These are phyloP conservation scores for Adenanthera pavonina DNA, from an alignment of 306 rosid species.

Conservation along the genomic window DNA sequence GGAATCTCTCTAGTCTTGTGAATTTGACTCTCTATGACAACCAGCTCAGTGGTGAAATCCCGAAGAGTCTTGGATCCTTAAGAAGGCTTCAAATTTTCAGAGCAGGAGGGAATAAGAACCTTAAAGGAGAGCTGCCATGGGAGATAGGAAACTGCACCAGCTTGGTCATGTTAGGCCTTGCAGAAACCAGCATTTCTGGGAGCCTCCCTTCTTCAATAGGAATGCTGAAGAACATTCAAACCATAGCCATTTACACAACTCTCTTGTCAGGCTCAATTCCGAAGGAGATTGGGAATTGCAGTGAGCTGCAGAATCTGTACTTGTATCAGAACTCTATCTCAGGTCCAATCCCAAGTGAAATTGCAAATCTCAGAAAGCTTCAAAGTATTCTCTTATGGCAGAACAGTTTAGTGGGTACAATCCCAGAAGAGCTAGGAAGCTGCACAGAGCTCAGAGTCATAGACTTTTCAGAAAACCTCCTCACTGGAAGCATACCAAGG, in stretches of 20 bases:
- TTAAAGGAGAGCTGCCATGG: constrained; percentile 80
- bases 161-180: constrained; percentile 80
- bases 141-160: constrained; percentile 91
- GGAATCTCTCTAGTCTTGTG: constrained; percentile 71
- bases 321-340: constrained; percentile 80
- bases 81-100: constrained; percentile 67
- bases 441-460: constrained; percentile 68
- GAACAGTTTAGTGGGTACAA: constrained; percentile 75
- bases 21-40: constrained; percentile 75
- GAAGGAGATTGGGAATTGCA: constrained; percentile 85
- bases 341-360: constrained; percentile 65
- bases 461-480: constrained; percentile 80
- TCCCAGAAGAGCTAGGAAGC: constrained; percentile 76
- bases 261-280: constrained; percentile 78
- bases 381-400: constrained; percentile 75
- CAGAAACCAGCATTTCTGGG: constrained; percentile 91
- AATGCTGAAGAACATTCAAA: constrained; percentile 65
- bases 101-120: constrained; percentile 84
- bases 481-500: constrained; percentile 80
- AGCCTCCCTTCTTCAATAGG: constrained; percentile 81
- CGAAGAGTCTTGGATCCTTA: constrained; percentile 73
- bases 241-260: constrained; percentile 76
- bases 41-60: constrained; percentile 71
- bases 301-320: constrained; percentile 70
- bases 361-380: constrained; percentile 71